Evolutionary conservation across 768 basidiomycete genomes (phyloP), one percentile per base, ranked within the genome.

Genomic region (Russula griseocarnosa): DNA sequence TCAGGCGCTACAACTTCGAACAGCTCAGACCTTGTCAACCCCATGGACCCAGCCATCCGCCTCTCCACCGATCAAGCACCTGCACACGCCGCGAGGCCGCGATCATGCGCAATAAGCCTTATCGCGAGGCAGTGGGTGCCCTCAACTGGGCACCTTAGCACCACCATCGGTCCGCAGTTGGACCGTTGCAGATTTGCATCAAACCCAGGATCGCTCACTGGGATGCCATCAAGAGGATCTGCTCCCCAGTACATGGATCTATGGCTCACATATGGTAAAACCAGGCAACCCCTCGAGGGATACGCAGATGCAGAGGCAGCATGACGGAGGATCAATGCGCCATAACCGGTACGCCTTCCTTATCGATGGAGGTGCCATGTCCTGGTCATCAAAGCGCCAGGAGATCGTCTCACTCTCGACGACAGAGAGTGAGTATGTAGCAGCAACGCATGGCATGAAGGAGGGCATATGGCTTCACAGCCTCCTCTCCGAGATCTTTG

Each of bases 371-470:
- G 14, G 49, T 3, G 16, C 49, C 26, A 69, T 82, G 6, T 66
- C 72, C 3, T 83, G 82, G 81, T 69, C 69, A 26, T 75, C 76
- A 0, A 72, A 74, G 53, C 72, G 75, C 53, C 82, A 84, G 6
- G 49, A 50, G 28, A 26, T 50, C 1, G 7, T 50, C 2, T 50
- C 28, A 2, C 49, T 50, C 14, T 82, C 78, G 0, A 79, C 75
- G 0, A 73, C 72, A 3, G 78, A 83, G 66, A 76, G 78, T 0
- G 80, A 82, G 71, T 81, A 79, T 68, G 72, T 79, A 16, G 78
- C 78, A 0, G 66, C 70, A 5, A 40, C 28, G 1, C 24, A 50
- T 3, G 16, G 49, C 14, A 28, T 50, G 49, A 50, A 50, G 28
- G 49, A 50, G 28, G 49, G 5, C 5, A 14, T 50, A 0, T 50